Evolutionary conservation across 2,329 filamentous ascomycete species (phyloP).

Genomic region (Curvularia eragrostidis): DNA sequence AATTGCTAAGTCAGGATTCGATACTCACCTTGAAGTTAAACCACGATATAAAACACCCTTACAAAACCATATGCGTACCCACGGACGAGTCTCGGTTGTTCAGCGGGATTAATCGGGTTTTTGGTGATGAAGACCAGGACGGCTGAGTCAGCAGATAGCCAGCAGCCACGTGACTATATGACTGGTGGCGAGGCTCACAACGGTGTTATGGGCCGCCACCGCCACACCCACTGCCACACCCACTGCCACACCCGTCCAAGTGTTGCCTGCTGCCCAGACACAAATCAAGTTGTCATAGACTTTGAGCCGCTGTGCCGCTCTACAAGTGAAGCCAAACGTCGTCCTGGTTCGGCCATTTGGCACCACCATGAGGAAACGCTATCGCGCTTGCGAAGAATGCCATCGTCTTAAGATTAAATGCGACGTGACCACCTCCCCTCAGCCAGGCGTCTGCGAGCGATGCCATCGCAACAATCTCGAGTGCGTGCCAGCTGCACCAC

Average conservation of each 20-base stretch:
- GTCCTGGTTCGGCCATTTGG: not conserved
- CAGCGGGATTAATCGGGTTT: not conserved
- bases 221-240: constrained; percentile 2
- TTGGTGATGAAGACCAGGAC: not conserved
- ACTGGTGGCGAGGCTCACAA: not conserved
- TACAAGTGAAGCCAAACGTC: not conserved
- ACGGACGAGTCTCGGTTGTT: not conserved
- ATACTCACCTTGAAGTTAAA: no score
- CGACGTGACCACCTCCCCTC: constrained; percentile 27
- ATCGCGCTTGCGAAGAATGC: constrained; percentile 39
- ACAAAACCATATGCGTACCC: no score
- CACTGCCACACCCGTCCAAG: constrained; percentile 1
- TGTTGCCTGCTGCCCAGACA: not conserved
- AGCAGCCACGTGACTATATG: not conserved
- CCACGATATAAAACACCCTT: no score
- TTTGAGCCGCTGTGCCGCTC: not conserved
- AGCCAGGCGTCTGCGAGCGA: constrained; percentile 27
- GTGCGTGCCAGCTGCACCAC: constrained; percentile 34
- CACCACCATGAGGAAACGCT: constrained; percentile 30
- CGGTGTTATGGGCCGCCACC: not conserved
- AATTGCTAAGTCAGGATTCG: no score
- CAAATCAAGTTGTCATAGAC: constrained; percentile 15
- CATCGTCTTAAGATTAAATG: constrained; percentile 43
- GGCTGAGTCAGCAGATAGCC: not conserved
- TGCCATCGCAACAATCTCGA: constrained; percentile 34